These are phyloP conservation scores for Basidiobolus heterosporus DNA, from an alignment of 371 early-diverging fungal genomes.

Conservation along the genomic window DNA sequence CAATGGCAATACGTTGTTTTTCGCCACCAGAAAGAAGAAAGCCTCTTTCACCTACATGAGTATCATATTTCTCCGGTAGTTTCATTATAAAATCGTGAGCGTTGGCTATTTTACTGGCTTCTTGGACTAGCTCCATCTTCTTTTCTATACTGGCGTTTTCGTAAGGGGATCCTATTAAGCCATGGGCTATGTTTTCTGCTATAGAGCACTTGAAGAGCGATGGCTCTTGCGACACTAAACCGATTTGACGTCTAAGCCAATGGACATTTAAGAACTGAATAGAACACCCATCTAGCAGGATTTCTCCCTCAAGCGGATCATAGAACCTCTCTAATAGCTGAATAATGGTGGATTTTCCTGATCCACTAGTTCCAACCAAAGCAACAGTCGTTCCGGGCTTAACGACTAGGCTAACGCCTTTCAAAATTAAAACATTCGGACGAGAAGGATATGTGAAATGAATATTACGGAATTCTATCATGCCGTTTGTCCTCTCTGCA, in stretches of 20 bases:
- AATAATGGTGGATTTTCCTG: conserved; percentile 80
- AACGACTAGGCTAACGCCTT: conserved; percentile 35
- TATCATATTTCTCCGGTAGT: conserved; percentile 58
- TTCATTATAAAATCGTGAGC: conserved; percentile 54
- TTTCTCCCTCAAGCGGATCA: conserved; percentile 38
- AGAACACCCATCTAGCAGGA: conserved; percentile 55
- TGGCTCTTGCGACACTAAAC: conserved; percentile 79
- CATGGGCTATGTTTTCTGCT: conserved; percentile 55
- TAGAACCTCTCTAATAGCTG: conserved; percentile 85
- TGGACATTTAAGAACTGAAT: conserved; percentile 45
- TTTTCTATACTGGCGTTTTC: conserved; percentile 10
- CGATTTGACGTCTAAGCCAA: conserved; percentile 59
- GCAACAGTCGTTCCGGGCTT: conserved; percentile 60
- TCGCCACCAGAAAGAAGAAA: conserved; percentile 33
- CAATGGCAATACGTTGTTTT: conserved; percentile 47
- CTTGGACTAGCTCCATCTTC: conserved; percentile 9
- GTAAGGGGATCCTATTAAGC: conserved; percentile 29
- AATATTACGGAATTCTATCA: conserved; percentile 54
- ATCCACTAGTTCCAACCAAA: conserved; percentile 67
- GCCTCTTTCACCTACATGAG: conserved; percentile 45
- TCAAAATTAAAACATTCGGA: conserved; percentile 44
- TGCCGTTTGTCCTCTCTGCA: conserved; percentile 29
- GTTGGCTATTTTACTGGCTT: conserved; percentile 45
- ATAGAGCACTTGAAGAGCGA: conserved; percentile 68
- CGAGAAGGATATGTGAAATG: conserved; percentile 60